phyloP scores from a whole-genome alignment of 2,329 filamentous ascomycete genomes.

The Fusarium newnesense region DNA sequence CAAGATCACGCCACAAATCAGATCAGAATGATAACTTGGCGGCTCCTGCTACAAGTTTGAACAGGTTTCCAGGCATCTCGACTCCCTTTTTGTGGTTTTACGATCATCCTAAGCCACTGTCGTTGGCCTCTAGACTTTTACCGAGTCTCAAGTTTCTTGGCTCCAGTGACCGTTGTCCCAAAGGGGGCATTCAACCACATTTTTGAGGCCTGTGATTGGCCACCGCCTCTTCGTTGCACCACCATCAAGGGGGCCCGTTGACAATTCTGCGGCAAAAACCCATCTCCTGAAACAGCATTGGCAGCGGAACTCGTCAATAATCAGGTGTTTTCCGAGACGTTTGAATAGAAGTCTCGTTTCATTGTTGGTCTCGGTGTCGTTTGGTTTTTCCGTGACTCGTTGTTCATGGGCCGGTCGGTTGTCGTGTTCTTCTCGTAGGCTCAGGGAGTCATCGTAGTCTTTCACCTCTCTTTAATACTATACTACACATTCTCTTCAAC shows the following conservation, averaged over 20 bases:
- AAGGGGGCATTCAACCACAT: slow-evolving; percentile 40
- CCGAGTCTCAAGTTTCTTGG: slow-evolving; percentile 37
- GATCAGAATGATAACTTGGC: slow-evolving; percentile 21
- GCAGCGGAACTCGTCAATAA: slow-evolving; percentile 36
- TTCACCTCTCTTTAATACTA: slow-evolving; percentile 26
- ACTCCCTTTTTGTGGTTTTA: slow-evolving; percentile 35
- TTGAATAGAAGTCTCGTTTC: slow-evolving; percentile 39
- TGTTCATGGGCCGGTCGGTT: background rate
- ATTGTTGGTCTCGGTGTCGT: slow-evolving; percentile 31
- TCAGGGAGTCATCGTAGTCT: slow-evolving; percentile 2
- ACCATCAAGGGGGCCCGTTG: slow-evolving; percentile 22
- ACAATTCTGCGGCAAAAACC: slow-evolving; percentile 38
- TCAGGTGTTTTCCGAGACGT: slow-evolving; percentile 43
- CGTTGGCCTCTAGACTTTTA: slow-evolving; percentile 22
- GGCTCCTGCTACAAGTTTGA: slow-evolving; percentile 23
- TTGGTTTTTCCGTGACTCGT: slow-evolving; percentile 24
- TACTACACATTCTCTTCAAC: slow-evolving; percentile 21
- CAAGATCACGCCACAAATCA: slow-evolving; percentile 36
- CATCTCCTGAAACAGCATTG: slow-evolving; percentile 45
- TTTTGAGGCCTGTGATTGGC: slow-evolving; percentile 38
- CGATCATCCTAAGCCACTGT: slow-evolving; percentile 16
- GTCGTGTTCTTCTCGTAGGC: slow-evolving; percentile 7
- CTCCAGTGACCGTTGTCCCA: slow-evolving; percentile 35
- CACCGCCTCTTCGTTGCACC: slow-evolving; percentile 28
- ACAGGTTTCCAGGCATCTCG: slow-evolving; percentile 1